Percentiles rank a stretch among this genome's conserved stretches.
Conservation (phyloP, 345 rosid genomes). For the Murraya paniculata region DNA sequence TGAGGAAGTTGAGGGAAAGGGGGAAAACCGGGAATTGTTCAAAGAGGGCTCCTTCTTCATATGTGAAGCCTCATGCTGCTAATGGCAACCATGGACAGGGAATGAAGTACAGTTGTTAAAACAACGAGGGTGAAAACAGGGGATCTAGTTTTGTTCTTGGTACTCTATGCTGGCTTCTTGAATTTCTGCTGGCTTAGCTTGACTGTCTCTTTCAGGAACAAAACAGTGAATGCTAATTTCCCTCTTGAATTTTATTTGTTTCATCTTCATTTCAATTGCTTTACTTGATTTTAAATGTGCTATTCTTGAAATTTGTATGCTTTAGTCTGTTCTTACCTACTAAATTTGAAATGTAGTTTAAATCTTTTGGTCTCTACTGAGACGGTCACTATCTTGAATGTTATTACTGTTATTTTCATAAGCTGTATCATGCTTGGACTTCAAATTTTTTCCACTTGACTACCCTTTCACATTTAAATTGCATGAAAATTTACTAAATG, state of each 20-base stretch:
- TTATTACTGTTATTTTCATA: slow-evolving; percentile 2
- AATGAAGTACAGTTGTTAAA: too few relatives aligned
- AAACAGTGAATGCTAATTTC: slow-evolving; percentile 20
- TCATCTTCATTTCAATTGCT: slow-evolving; percentile 8
- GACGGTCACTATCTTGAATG: slow-evolving; percentile 4
- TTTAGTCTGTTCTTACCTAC: slow-evolving; percentile 18
- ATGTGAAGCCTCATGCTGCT: slow-evolving; percentile 43
- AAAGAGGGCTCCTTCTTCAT: slow-evolving; percentile 23
- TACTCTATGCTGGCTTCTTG: slow-evolving; percentile 22
- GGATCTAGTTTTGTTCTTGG: too few relatives aligned
- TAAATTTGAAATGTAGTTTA: slow-evolving; percentile 27
- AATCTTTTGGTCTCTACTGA: slow-evolving; percentile 5
- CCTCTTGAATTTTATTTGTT: slow-evolving; percentile 9
- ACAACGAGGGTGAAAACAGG: too few relatives aligned
- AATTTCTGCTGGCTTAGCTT: slow-evolving; percentile 13
- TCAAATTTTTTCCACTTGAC: slow-evolving; percentile 15
- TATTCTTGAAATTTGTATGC: slow-evolving; percentile 11
- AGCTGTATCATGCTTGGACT: slow-evolving; percentile 21
- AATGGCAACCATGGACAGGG: slow-evolving; percentile 37
- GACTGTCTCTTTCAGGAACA: slow-evolving; percentile 37
- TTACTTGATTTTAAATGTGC: slow-evolving; percentile 16
- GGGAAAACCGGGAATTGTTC: slow-evolving; percentile 26
- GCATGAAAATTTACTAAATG: slow-evolving; percentile 7
- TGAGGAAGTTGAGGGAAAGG: slow-evolving; percentile 53
- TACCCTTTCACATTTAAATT: background rate